phyloP scores from a whole-genome alignment of 148 eudicot genomes.

The Arctostaphylos glauca region DNA sequence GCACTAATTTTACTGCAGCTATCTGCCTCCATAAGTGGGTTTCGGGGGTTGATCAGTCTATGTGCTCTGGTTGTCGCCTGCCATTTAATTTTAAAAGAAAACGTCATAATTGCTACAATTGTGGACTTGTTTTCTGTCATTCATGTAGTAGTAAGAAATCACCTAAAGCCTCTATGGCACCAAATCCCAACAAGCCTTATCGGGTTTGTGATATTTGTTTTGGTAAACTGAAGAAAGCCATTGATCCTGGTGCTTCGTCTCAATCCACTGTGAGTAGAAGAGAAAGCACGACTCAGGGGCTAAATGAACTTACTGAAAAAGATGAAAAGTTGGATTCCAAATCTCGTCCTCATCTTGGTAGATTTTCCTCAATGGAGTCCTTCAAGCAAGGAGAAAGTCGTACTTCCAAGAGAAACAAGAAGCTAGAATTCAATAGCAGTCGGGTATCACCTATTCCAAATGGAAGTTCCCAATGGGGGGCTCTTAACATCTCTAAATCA shows the following conservation, averaged over 20 bases:
- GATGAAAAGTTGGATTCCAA: constrained; percentile 63
- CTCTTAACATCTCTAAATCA: constrained; percentile 66
- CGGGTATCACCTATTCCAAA: constrained; percentile 92
- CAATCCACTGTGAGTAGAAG: constrained; percentile 66
- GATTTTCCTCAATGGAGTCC: constrained; percentile 83
- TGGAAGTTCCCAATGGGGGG: constrained; percentile 87
- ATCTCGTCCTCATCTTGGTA: constrained; percentile 75
- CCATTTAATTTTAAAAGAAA: constrained; percentile 96
- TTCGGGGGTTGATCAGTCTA: constrained; percentile 92
- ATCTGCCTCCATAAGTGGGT: constrained; percentile 98
- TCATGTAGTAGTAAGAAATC: constrained; percentile 97
- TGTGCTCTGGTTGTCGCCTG: constrained; percentile 95
- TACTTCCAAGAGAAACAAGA: constrained; percentile 72
- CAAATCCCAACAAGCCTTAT: constrained; percentile 90
- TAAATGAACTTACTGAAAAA: constrained; percentile 55
- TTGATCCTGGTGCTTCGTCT: constrained; percentile 56
- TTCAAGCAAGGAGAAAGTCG: constrained; percentile 54
- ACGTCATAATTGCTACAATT: constrained; percentile 94
- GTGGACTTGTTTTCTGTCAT: constrained; percentile 96
- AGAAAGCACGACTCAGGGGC: constrained; percentile 58
- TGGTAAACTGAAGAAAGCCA: constrained; percentile 66
- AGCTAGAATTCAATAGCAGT: constrained; percentile 83
- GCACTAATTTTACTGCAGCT: constrained; percentile 89
- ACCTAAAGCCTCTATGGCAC: constrained; percentile 92
- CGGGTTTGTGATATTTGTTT: constrained; percentile 96